Conservation (phyloP, 495 filamentous ascomycete species). For the Penicillium bialowiezense region DNA sequence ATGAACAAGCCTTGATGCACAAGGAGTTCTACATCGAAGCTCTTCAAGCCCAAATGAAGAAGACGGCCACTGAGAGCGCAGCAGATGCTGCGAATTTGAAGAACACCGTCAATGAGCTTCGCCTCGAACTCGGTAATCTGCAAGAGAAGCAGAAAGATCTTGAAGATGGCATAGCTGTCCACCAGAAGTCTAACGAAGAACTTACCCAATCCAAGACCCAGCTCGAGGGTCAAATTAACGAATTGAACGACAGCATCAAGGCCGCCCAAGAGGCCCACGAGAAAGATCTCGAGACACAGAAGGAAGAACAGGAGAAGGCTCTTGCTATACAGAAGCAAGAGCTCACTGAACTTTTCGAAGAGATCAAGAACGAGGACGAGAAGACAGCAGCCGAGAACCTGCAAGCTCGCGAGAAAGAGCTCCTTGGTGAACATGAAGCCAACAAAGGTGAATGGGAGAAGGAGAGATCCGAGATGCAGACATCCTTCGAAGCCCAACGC, state of each 20-base stretch:
- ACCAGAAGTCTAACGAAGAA: conserved; percentile 43
- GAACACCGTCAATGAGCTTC: conserved; percentile 48
- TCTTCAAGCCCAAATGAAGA: conserved; percentile 51
- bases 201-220: conserved; percentile 33
- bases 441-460: conserved; percentile 43
- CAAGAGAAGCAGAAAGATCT: conserved; percentile 55
- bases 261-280: conserved; percentile 37
- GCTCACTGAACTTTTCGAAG: conserved; percentile 46
- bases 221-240: conserved; percentile 50
- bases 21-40: conserved; percentile 55
- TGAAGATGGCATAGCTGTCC: conserved; percentile 37
- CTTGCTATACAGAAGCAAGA: conserved; percentile 42
- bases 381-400: conserved; percentile 35
- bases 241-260: conserved; percentile 46
- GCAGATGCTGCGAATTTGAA: conserved; percentile 47
- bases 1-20: conserved; percentile 46
- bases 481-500: conserved; percentile 35
- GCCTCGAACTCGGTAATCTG: conserved; percentile 55
- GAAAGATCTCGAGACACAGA: conserved; percentile 34
- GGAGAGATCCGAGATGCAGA: conserved; percentile 42
- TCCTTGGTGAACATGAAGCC: conserved; percentile 35
- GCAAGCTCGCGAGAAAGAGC: conserved; percentile 39
- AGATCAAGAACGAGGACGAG: conserved; percentile 50
- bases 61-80: conserved; percentile 48
- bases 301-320: conserved; percentile 39